Evolutionary conservation across 495 filamentous ascomycete species (phyloP).

Genomic region (Tuber melanosporum): DNA sequence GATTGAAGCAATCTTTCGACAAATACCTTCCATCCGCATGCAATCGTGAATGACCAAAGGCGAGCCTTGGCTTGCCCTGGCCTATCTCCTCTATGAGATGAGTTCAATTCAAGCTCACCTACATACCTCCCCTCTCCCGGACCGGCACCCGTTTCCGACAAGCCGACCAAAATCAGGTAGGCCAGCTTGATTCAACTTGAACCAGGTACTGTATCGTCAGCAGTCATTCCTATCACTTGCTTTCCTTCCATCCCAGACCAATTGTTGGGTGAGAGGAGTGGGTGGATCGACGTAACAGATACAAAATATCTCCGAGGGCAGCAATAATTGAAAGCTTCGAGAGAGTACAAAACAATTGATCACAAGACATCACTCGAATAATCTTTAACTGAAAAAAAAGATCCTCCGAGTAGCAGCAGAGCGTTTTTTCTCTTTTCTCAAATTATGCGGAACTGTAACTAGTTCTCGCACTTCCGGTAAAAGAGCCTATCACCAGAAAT

Average conservation of each 20-base stretch:
- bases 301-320: background rate
- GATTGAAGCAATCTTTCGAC: background rate
- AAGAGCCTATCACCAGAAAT: too few relatives aligned
- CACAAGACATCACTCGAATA: background rate
- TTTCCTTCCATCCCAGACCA: background rate
- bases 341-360: background rate
- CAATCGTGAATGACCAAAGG: too few relatives aligned
- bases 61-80: too few relatives aligned
- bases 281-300: background rate
- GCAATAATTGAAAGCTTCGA: background rate
- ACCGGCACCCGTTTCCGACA: background rate
- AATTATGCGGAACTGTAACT: too few relatives aligned
- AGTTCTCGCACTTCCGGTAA: too few relatives aligned
- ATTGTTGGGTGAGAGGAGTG: too few relatives aligned
- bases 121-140: too few relatives aligned
- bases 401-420: too few relatives aligned
- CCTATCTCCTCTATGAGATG: background rate
- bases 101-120: background rate
- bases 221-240: background rate
- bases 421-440: too few relatives aligned
- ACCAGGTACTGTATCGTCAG: background rate
- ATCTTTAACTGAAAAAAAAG: too few relatives aligned
- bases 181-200: background rate
- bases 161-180: background rate
- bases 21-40: background rate